Evolutionary conservation across 805 yeast species (phyloP).

Genomic region (Candida adriatica): DNA sequence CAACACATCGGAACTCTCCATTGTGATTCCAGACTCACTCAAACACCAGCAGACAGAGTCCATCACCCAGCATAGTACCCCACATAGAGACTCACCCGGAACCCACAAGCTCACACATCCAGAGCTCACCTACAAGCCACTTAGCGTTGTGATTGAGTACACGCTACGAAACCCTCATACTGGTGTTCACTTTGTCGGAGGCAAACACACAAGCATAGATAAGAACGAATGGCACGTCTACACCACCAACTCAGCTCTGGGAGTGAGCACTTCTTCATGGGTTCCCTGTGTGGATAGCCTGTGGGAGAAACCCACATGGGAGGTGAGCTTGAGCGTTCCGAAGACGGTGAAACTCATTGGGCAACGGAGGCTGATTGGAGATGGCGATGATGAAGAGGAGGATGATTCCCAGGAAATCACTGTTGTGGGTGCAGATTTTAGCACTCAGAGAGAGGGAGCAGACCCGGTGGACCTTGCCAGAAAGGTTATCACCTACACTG

Average conservation of each 20-base stretch:
- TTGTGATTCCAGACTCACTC: slow-evolving; percentile 59
- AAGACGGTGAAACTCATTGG: slow-evolving; percentile 69
- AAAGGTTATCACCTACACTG: slow-evolving; percentile 64
- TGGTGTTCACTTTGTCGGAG: slow-evolving; percentile 73
- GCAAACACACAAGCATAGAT: slow-evolving; percentile 34
- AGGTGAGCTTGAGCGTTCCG: slow-evolving; percentile 79
- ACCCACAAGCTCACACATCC: slow-evolving; percentile 21
- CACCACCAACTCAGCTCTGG: slow-evolving; percentile 72
- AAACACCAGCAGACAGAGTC: slow-evolving; percentile 53
- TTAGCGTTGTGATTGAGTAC: slow-evolving; percentile 65
- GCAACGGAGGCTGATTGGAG: slow-evolving; percentile 24
- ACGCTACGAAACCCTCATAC: slow-evolving; percentile 55
- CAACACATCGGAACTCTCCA: slow-evolving; percentile 57
- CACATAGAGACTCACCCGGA: slow-evolving; percentile 33
- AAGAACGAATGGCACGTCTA: slow-evolving; percentile 72
- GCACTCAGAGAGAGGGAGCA: slow-evolving; percentile 59
- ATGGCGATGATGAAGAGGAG: slow-evolving; percentile 26
- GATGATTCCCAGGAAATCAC: slow-evolving; percentile 40
- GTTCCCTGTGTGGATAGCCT: slow-evolving; percentile 90
- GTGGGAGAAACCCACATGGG: slow-evolving; percentile 90
- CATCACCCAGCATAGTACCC: slow-evolving; percentile 28
- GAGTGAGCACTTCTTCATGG: slow-evolving; percentile 91
- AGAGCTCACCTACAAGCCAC: slow-evolving; percentile 61
- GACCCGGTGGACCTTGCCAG: slow-evolving; percentile 72
- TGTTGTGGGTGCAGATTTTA: slow-evolving; percentile 67